Percentiles rank a stretch among this genome's conserved stretches.
phyloP scores from a whole-genome alignment of 2,329 filamentous ascomycete species.

The Endocalyx cinctus region DNA sequence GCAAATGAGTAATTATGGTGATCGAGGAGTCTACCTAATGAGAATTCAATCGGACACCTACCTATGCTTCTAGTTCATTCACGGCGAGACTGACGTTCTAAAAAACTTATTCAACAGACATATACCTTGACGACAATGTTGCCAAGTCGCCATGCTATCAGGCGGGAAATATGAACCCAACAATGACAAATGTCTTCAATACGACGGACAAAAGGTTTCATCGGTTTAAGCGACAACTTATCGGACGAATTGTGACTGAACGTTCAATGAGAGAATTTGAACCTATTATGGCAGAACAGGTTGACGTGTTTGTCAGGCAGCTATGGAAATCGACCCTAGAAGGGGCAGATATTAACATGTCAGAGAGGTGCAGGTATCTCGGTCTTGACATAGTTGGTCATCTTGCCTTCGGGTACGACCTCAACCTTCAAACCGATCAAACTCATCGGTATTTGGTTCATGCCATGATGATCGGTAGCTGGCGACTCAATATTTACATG shows the following conservation, averaged over 20 bases:
- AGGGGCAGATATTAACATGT: slow-evolving; percentile 8
- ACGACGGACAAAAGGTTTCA: slow-evolving; percentile 6
- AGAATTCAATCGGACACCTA: no score
- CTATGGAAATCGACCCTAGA: background rate
- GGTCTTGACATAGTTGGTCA: slow-evolving; percentile 10
- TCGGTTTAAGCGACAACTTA: slow-evolving; percentile 4
- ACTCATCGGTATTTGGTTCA: slow-evolving; percentile 7
- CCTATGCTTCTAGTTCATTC: background rate
- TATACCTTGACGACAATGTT: slow-evolving; percentile 9
- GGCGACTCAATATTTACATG: slow-evolving; percentile 11
- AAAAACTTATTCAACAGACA: slow-evolving; percentile 6
- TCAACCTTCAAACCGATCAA: slow-evolving; percentile 11
- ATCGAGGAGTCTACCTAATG: no score
- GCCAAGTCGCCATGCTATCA: slow-evolving; percentile 8
- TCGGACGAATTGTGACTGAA: slow-evolving; percentile 8
- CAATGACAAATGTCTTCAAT: slow-evolving; percentile 7
- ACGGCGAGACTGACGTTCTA: background rate
- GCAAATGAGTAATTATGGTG: no score
- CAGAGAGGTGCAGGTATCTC: slow-evolving; percentile 5
- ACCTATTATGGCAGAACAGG: slow-evolving; percentile 13
- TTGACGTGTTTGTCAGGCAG: slow-evolving; percentile 10
- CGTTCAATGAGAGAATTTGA: slow-evolving; percentile 14
- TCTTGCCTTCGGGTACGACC: slow-evolving; percentile 13
- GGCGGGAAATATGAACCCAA: slow-evolving; percentile 1
- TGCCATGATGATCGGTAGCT: slow-evolving; percentile 4